Conservation (phyloP, 2,329 filamentous ascomycete species). For the Aspergillus fumigatiaffinis region DNA sequence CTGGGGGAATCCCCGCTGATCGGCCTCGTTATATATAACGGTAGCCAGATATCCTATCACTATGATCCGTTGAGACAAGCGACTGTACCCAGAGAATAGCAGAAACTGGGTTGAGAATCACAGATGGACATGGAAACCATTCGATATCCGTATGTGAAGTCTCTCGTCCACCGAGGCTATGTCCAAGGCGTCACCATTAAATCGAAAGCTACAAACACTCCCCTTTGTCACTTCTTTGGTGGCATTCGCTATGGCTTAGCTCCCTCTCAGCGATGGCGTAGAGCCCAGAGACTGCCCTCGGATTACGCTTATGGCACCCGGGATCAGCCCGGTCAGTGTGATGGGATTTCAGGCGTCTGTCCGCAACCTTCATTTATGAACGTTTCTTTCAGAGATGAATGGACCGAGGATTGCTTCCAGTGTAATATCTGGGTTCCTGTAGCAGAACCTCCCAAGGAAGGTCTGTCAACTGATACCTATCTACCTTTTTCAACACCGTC, state of each 20-base stretch:
- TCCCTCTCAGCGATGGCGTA: slow-evolving; percentile 48
- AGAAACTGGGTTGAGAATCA: background rate
- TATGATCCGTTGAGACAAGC: background rate
- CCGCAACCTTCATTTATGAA: slow-evolving; percentile 45
- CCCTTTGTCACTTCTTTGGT: slow-evolving; percentile 51
- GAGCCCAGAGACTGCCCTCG: slow-evolving; percentile 45
- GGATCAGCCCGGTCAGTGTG: slow-evolving; percentile 45
- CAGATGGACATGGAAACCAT: slow-evolving; percentile 21
- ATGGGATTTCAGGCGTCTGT: slow-evolving; percentile 40
- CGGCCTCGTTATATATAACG: background rate
- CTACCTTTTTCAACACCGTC: background rate
- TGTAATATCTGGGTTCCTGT: slow-evolving; percentile 54
- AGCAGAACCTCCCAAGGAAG: slow-evolving; percentile 39
- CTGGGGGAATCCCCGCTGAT: background rate
- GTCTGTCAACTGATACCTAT: slow-evolving; percentile 11
- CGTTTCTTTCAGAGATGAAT: slow-evolving; percentile 31
- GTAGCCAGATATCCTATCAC: background rate
- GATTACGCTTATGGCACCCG: slow-evolving; percentile 51
- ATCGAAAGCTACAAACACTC: slow-evolving; percentile 22
- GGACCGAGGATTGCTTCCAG: slow-evolving; percentile 54
- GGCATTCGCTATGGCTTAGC: slow-evolving; percentile 55
- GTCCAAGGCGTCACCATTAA: slow-evolving; percentile 48
- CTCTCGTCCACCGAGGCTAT: slow-evolving; percentile 41
- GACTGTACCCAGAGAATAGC: too few relatives aligned
- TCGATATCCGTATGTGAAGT: slow-evolving; percentile 18